Evolutionary conservation across 208 protist genomes (phyloP), one percentile per base, ranked within the genome.

Genomic region (Blechomonas ayalai): DNA sequence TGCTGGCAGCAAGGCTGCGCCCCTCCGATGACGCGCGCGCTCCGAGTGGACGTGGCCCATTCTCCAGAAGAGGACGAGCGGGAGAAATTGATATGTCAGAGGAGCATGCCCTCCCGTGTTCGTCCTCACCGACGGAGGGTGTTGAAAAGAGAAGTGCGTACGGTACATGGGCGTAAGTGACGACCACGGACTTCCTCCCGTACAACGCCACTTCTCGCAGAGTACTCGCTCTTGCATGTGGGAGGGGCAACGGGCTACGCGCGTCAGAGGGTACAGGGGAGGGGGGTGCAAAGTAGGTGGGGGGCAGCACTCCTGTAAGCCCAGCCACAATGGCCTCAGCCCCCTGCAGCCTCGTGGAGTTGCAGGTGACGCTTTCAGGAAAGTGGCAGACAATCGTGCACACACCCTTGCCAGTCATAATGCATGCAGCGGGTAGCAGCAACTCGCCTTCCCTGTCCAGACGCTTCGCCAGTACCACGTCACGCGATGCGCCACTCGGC

Each of bases 361-460:
- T 39, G 12, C 71, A 46, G 29, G 71, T 66, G 56, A 73, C 39
- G 4, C 50, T 61, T 7, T 58, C 36, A 2, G 75, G 67, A 31
- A 92, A 92, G 25, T 78, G 78, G 25, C 87, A 50, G 33, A 88
- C 47, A 37, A 92, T 31, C 5, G 65, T 74, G 60, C 82, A 82
- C 20, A 55, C 62, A 16, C 75, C 77, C 6, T 62, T 59, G 19
- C 43, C 34, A 34, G 43, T 59, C 28, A 79, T 42, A 23, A 80
- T 82, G 40, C 69, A 81, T 8, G 40, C 43, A 20, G 78, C 62
- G 10, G 82, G 82, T 36, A 92, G 58, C 56, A 86, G 60, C 38
- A 92, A 52, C 59, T 88, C 78, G 0, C 76, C 77, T 19, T 73
- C 78, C 29, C 63, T 61, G 24, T 64, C 42, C 10, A 92, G 52